These are phyloP conservation scores for Calonectria montana DNA, from an alignment of 2,329 filamentous ascomycete species.

Conservation along the genomic window DNA sequence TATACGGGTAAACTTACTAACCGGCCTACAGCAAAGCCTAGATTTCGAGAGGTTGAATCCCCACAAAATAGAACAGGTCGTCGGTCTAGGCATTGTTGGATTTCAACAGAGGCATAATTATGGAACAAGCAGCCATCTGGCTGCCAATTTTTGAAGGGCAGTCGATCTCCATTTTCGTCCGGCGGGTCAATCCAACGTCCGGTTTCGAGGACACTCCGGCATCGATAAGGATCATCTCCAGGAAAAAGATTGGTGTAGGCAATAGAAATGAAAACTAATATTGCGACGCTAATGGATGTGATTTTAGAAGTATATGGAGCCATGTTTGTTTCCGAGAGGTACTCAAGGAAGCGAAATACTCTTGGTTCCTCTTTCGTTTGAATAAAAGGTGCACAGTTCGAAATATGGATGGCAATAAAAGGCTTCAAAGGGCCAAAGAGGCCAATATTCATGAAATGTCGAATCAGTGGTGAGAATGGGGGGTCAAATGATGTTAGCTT, in stretches of 20 bases:
- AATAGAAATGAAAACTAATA: not conserved
- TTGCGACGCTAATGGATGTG: not conserved
- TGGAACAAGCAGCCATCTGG: constrained; percentile 68
- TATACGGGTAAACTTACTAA: not conserved
- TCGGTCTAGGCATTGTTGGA: constrained; percentile 62
- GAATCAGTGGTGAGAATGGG: no score
- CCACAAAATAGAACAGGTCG: constrained; percentile 66
- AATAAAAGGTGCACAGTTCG: no score
- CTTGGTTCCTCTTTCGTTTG: no score
- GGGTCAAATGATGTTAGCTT: no score
- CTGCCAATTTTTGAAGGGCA: constrained; percentile 63
- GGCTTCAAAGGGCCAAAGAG: no score
- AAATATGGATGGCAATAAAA: no score
- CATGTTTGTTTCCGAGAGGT: not conserved
- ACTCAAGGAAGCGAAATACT: no score
- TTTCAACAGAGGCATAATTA: constrained; percentile 61
- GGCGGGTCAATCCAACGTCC: constrained; percentile 59
- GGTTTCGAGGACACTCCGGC: constrained; percentile 58
- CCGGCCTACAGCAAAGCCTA: constrained; percentile 58
- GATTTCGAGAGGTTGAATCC: constrained; percentile 67
- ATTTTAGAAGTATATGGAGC: not conserved
- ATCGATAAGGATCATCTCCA: constrained; percentile 62
- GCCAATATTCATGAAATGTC: no score
- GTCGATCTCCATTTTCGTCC: constrained; percentile 40
- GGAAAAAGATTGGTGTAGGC: not conserved